A percentile compares a stretch with the other conserved stretches of the same genome.
Evolutionary conservation across 148 eudicot genomes (phyloP).

Genomic region (Rheum nobile): DNA sequence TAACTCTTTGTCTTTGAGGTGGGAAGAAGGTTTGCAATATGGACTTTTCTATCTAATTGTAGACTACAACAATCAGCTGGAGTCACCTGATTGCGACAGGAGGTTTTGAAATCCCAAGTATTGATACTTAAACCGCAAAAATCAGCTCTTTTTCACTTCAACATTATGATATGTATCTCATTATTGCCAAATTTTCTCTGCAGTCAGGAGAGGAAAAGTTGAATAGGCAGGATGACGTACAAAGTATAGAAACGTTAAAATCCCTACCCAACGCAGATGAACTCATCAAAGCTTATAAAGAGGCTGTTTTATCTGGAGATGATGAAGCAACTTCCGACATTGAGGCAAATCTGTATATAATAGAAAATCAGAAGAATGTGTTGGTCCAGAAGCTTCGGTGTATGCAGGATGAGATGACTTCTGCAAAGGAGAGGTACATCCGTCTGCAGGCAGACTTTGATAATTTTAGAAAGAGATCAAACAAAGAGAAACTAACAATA

Average conservation of each 20-base stretch:
- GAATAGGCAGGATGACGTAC: slow-evolving; percentile 14
- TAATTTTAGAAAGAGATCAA: slow-evolving; percentile 80
- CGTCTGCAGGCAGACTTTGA: slow-evolving; percentile 95
- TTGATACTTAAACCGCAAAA: neutral
- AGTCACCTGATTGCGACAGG: neutral
- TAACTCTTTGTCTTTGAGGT: neutral
- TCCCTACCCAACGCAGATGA: slow-evolving; percentile 31
- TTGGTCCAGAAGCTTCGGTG: slow-evolving; percentile 34
- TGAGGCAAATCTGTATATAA: slow-evolving; percentile 35
- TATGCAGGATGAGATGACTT: slow-evolving; percentile 44
- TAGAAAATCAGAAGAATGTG: slow-evolving; percentile 58
- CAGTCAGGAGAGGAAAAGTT: neutral
- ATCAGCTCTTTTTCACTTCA: neutral
- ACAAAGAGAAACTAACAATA: slow-evolving; percentile 56
- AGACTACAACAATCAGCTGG: neutral
- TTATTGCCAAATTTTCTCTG: neutral
- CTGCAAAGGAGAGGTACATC: slow-evolving; percentile 65
- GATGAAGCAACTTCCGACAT: slow-evolving; percentile 35
- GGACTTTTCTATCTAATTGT: neutral
- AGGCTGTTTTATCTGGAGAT: slow-evolving; percentile 59
- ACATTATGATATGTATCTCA: neutral
- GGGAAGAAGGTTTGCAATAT: neutral
- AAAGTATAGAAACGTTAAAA: slow-evolving; percentile 15
- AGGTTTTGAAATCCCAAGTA: neutral
- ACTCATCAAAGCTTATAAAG: slow-evolving; percentile 50